phyloP scores from a whole-genome alignment of 768 basidiomycete species.

The Lentinula guzmanii region DNA sequence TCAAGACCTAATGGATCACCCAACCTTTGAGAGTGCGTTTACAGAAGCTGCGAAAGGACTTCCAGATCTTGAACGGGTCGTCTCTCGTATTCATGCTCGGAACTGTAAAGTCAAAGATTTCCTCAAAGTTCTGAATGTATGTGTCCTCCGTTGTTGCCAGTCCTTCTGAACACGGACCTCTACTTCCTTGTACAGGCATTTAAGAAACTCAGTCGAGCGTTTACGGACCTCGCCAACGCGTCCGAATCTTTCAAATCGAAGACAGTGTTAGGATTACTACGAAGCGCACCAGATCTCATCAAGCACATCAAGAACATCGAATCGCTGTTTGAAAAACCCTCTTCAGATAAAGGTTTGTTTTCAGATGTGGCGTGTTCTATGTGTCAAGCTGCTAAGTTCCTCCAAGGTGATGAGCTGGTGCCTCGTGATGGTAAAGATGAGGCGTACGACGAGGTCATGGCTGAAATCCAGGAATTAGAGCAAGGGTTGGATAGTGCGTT shows the following conservation, averaged over 20 bases:
- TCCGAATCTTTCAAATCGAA: slow-evolving; percentile 73
- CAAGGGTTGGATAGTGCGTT: slow-evolving; percentile 62
- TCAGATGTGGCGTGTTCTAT: background rate
- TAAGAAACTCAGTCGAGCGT: slow-evolving; percentile 61
- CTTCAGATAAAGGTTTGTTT: slow-evolving; percentile 48
- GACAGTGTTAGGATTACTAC: slow-evolving; percentile 68
- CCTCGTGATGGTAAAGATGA: slow-evolving; percentile 85
- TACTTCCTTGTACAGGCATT: slow-evolving; percentile 49
- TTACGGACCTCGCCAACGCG: slow-evolving; percentile 54
- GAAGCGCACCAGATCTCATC: slow-evolving; percentile 75
- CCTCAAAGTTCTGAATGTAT: slow-evolving; percentile 70
- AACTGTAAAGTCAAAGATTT: slow-evolving; percentile 87
- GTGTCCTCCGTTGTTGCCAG: slow-evolving; percentile 7
- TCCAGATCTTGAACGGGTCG: slow-evolving; percentile 89
- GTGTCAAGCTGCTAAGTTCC: background rate
- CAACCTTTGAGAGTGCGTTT: slow-evolving; percentile 73
- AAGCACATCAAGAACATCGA: slow-evolving; percentile 69
- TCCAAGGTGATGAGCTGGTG: slow-evolving; percentile 56
- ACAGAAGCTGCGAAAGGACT: slow-evolving; percentile 70
- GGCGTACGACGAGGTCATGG: slow-evolving; percentile 71
- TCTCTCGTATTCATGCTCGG: slow-evolving; percentile 93
- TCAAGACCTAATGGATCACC: slow-evolving; percentile 79
- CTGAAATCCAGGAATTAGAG: slow-evolving; percentile 69
- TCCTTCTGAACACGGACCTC: background rate
- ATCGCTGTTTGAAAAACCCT: slow-evolving; percentile 55